Evolutionary conservation across 495 filamentous ascomycete species (phyloP).

Genomic region (Poronia punctata): DNA sequence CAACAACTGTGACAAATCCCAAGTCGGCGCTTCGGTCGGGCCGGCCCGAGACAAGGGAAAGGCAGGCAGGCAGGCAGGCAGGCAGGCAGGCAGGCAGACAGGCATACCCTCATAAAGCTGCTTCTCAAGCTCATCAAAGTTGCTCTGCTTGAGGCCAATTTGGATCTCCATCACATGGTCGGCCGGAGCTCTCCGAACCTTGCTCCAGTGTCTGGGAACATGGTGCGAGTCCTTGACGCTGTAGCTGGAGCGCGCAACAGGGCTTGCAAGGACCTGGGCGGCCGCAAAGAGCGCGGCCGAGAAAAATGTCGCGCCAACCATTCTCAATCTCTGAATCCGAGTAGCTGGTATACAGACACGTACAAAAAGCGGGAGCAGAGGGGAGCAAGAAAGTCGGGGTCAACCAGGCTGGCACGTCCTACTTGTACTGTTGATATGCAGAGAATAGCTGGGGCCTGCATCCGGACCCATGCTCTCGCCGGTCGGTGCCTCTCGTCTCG

Average conservation of each 20-base stretch:
- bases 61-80: neutral
- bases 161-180: constrained; percentile 29
- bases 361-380: neutral
- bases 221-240: constrained; percentile 46
- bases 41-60: too few species aligned
- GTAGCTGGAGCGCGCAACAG: constrained; percentile 35
- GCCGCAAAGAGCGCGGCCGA: constrained; percentile 18
- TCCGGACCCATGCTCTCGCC: too few species aligned
- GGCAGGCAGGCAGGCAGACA: neutral
- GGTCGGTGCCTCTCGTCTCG: too few species aligned
- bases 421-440: too few species aligned
- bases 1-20: constrained; percentile 35
- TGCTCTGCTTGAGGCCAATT: constrained; percentile 28
- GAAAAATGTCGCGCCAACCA: constrained; percentile 24
- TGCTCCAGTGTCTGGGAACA: constrained; percentile 42
- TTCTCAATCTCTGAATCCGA: too few species aligned
- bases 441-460: too few species aligned
- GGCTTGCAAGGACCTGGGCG: constrained; percentile 23
- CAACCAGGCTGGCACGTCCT: too few species aligned
- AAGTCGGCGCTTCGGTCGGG: too few species aligned
- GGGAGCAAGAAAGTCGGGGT: neutral
- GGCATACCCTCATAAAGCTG: constrained; percentile 38
- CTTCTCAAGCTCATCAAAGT: constrained; percentile 47
- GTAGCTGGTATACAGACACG: neutral
- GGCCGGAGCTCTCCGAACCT: constrained; percentile 39